These are phyloP conservation scores for Tetrahymena malaccensis DNA, from an alignment of 73 alveolate species.

Conservation along the genomic window DNA sequence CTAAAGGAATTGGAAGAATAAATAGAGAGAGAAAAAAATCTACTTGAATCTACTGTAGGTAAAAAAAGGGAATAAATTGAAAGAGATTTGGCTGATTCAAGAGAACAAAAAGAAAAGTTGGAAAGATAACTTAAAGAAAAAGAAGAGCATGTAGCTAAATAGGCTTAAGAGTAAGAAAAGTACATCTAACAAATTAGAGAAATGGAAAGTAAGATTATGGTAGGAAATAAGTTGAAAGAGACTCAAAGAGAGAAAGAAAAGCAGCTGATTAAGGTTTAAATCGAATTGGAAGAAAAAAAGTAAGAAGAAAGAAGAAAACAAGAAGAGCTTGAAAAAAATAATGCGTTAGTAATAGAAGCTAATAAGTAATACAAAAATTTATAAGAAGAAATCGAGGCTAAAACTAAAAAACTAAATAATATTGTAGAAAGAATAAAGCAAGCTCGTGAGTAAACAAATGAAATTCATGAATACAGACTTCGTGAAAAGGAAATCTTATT, in stretches of 20 bases:
- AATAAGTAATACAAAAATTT: conserved; percentile 68
- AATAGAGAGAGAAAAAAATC: conserved; percentile 24
- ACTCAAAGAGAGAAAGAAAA: conserved; percentile 84
- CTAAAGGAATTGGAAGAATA: conserved; percentile 55
- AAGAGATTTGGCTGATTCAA: neutral
- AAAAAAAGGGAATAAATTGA: conserved; percentile 23
- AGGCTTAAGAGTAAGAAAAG: conserved; percentile 74
- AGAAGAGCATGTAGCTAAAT: conserved; percentile 73
- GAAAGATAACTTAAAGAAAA: conserved; percentile 46
- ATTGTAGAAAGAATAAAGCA: conserved; percentile 55
- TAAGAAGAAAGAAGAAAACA: conserved; percentile 59
- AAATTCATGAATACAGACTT: conserved; percentile 55
- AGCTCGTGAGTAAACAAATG: conserved; percentile 50
- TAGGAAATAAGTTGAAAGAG: conserved; percentile 87
- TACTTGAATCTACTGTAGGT: neutral
- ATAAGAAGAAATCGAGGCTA: conserved; percentile 90
- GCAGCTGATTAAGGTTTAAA: conserved; percentile 73
- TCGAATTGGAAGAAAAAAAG: conserved; percentile 74
- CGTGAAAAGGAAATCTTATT: conserved; percentile 75
- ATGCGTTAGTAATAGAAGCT: conserved; percentile 57
- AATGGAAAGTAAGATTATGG: conserved; percentile 77
- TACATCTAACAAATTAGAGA: conserved; percentile 77
- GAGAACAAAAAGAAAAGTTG: conserved; percentile 32
- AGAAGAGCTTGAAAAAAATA: conserved; percentile 65
- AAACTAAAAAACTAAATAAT: conserved; percentile 63